These are phyloP conservation scores for Citrus maxima DNA, from an alignment of 345 rosid species.

Conservation along the genomic window DNA sequence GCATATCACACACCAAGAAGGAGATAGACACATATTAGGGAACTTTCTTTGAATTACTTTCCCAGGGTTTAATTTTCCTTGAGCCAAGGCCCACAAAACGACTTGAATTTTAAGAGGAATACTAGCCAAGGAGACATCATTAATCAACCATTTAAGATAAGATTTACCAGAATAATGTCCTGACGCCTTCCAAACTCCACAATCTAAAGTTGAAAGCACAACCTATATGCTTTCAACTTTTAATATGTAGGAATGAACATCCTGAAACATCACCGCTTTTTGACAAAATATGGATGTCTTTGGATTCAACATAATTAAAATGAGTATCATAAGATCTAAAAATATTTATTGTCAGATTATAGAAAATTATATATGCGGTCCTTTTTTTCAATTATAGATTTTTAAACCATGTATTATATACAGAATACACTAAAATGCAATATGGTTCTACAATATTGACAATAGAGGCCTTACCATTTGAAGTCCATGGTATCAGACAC, in stretches of 20 bases:
- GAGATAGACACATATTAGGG: no score
- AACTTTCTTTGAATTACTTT: no score
- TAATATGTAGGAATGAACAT: no score
- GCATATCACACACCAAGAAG: no score
- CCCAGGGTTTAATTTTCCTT: no score
- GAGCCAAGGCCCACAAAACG: no score
- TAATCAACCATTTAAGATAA: no score
- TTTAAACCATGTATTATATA: neutral
- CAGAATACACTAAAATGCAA: neutral
- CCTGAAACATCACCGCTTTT: neutral
- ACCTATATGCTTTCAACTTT: neutral
- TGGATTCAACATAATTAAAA: neutral
- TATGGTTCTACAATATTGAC: constrained; percentile 3
- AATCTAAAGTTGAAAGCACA: neutral
- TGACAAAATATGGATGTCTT: neutral
- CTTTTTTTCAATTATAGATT: neutral
- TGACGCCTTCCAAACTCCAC: no score
- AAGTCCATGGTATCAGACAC: constrained; percentile 89
- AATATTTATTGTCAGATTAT: neutral
- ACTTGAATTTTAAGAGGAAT: no score
- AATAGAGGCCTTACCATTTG: constrained; percentile 52
- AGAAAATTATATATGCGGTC: neutral
- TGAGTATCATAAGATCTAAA: neutral
- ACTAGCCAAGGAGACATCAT: no score
- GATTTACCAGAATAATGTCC: no score